Evolutionary conservation across 2,329 filamentous ascomycete genomes (phyloP).

Genomic region (Monosporascus sp.): DNA sequence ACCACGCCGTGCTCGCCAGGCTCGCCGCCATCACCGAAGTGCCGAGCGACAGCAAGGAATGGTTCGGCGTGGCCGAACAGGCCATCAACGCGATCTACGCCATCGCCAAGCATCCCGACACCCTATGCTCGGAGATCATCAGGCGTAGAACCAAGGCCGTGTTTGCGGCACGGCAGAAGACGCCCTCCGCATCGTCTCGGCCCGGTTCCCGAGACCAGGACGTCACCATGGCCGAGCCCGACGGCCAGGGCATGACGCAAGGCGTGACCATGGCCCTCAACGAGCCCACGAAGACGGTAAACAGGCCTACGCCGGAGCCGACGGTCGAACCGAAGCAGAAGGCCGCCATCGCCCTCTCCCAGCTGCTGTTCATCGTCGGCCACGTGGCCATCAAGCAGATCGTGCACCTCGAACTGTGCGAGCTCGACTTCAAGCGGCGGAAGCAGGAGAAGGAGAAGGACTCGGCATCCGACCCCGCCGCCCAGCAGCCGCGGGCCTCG

Average conservation of each 20-base stretch:
- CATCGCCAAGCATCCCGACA: slow-evolving; percentile 88
- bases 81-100: slow-evolving; percentile 94
- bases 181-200: slow-evolving; percentile 34
- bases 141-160: slow-evolving; percentile 80
- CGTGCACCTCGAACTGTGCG: slow-evolving; percentile 94
- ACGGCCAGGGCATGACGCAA: slow-evolving; percentile 30
- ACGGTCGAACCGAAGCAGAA: slow-evolving; percentile 52
- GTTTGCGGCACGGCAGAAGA: slow-evolving; percentile 49
- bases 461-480: slow-evolving; percentile 34
- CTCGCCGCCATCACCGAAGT: slow-evolving; percentile 83
- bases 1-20: slow-evolving; percentile 78
- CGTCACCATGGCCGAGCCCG: slow-evolving; percentile 22
- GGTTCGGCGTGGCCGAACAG: slow-evolving; percentile 93
- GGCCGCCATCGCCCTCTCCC: slow-evolving; percentile 72
- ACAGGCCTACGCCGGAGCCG: slow-evolving; percentile 21
- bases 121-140: slow-evolving; percentile 85
- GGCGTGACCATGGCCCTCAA: slow-evolving; percentile 24
- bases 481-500: slow-evolving; percentile 20
- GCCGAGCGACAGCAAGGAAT: slow-evolving; percentile 85
- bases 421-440: slow-evolving; percentile 93
- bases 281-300: slow-evolving; percentile 26
- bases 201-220: slow-evolving; percentile 41
- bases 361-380: slow-evolving; percentile 89
- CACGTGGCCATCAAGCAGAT: slow-evolving; percentile 99
- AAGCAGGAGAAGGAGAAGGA: slow-evolving; percentile 85